Evolutionary conservation across 1,284 basidiomycete genomes (phyloP), one percentile per base, ranked within the genome.

Genomic region (Heterobasidion annosum): DNA sequence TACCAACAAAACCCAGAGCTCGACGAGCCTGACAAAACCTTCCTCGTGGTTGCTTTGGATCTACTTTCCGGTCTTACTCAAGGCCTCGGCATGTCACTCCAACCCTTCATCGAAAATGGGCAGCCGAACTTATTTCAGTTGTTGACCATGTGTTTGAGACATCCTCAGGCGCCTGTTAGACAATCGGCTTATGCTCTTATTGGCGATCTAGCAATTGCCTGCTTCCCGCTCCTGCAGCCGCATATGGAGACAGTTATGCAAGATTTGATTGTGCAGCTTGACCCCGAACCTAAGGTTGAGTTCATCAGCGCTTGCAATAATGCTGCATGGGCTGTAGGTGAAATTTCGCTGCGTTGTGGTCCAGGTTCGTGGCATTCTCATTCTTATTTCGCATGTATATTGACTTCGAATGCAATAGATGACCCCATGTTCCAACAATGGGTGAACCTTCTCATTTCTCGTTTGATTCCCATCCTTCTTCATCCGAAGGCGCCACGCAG

Each of bases 241-340:
- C 82, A 87, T 59, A 85, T 98, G 71, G 81, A 88, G 1, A 79
- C 82, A 35, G 86, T 98, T 66, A 96, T 99, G 90, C 80, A 86
- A 15, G 88, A 95, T 64, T 79, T 99, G 54, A 91, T 93, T 55
- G 72, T 82, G 45, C 94, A 99, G 66, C 89, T 99, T 58, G 89
- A 94, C 60, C 86, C 90, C 2, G 92, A 95, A 64, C 89, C 91
- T 3, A 90, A 91, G 66, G 79, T 89, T 42, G 93, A 97, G 68
- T 93, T 94, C 66, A 85, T 98, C 58, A 94, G 91, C 60, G 97
- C 97, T 10, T 97, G 93, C 71, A 99, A 99, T 73, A 99, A 99
- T 67, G 97, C 97, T n/a, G 95, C 96, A 1, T 99, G 97, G 97
- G 94, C 93, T 16, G 93, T 96, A 12, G 97, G 97, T 49, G 97